Base-by-base conservation (phyloP, 805 yeast genomes). In the Yarrowia osloensis region DNA sequence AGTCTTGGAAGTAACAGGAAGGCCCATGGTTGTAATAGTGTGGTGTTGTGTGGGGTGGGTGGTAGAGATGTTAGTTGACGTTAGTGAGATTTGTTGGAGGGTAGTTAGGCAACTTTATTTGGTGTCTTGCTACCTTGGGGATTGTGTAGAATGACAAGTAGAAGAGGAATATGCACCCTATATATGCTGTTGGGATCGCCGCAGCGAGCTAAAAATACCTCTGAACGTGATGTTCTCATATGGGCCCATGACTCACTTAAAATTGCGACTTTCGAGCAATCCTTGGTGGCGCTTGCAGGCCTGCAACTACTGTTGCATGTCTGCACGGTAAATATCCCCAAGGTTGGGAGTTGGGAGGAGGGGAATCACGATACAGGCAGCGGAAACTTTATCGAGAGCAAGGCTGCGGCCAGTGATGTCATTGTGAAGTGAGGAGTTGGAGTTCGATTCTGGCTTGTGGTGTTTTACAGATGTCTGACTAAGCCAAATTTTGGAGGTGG, bases 261-360 rank as follows among this genome's bases (percentile, higher is more conserved):
- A 15, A 24, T 40, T 57, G 63, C 28, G 35, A 28, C 21, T 19
- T 40, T 13, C 35, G 17, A 7, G 49, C 15, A 21, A 37, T 28
- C 19, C 28, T 57, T 8, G 49, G 63, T 57, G 63, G 63, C 63
- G 63, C 31, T 57, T 57, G 63, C 63, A 57, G 47, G 39, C 49
- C 47, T 57, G 63, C 63, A 40, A 54, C 22, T 35, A n/a, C 21
- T 35, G 61, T 54, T 54, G 63, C 63, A 57, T 57, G 63, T 57
- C 47, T 57, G 63, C 63, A 40, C 35, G 63, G 49, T 57, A 57
- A 54, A 35, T 54, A 50, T 50, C 40, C 57, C 57, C 40, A 50
- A 50, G 57, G 57, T 50, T 50, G 40, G 40, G 40, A 29, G 55
- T 50, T 50, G 55, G 55, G 55, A 50, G 55, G 55, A 50, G 57